A percentile compares a stretch with the other conserved stretches of the same genome.
phyloP scores from a whole-genome alignment of 495 filamentous ascomycete genomes.

The Chlorociboria aeruginascens region DNA sequence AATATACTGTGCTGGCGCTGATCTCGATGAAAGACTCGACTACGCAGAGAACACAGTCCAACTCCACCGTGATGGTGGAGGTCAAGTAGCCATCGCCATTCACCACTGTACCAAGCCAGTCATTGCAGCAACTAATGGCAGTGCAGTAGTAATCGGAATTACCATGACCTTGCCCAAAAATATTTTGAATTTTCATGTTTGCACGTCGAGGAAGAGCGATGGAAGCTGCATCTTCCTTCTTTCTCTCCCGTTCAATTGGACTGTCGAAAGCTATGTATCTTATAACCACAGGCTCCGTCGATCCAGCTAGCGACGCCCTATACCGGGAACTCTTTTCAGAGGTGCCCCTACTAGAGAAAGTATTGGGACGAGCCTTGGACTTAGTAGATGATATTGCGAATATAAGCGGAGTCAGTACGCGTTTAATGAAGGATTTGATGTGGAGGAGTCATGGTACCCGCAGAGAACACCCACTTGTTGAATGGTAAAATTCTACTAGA shows the following conservation, averaged over 20 bases:
- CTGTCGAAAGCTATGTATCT: constrained; percentile 44
- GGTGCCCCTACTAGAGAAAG: constrained; percentile 34
- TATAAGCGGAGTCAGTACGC: constrained; percentile 39
- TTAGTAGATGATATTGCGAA: constrained; percentile 48
- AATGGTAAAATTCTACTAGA: constrained; percentile 45
- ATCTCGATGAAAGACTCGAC: constrained; percentile 35
- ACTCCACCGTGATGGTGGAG: constrained; percentile 33
- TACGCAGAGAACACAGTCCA: constrained; percentile 15
- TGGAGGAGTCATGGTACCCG: constrained; percentile 40
- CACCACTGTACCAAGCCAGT: constrained; percentile 51
- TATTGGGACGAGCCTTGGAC: constrained; percentile 43
- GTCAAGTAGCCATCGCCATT: constrained; percentile 45
- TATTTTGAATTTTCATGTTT: constrained; percentile 53
- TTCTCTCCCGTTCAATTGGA: constrained; percentile 49
- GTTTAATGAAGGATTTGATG: constrained; percentile 48
- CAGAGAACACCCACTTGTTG: constrained; percentile 46
- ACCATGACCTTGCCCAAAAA: constrained; percentile 53
- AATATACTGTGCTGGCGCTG: constrained; percentile 56
- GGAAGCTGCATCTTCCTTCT: constrained; percentile 53
- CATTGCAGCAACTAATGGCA: constrained; percentile 53
- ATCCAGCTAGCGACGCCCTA: constrained; percentile 28
- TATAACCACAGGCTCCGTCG: constrained; percentile 33
- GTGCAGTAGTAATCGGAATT: constrained; percentile 54
- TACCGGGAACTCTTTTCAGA: constrained; percentile 45
- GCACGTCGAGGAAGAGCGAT: constrained; percentile 46